A percentile compares a stretch with the other conserved stretches of the same genome.
Conservation (phyloP, 2,329 filamentous ascomycete genomes). For the Phialophora verrucosa region DNA sequence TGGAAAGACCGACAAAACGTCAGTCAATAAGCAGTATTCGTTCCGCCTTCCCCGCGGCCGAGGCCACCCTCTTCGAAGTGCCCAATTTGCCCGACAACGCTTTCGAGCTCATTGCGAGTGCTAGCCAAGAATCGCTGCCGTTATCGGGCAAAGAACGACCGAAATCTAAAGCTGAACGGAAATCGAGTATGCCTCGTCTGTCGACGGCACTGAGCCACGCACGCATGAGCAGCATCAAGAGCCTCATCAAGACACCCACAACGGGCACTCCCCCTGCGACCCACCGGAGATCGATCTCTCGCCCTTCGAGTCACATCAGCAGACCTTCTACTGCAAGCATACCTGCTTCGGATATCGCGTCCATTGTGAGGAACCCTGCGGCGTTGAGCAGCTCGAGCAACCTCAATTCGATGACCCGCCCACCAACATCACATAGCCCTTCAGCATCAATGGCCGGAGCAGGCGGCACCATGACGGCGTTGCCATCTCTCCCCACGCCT, state of each 20-base stretch:
- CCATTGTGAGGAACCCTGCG: slow-evolving; percentile 16
- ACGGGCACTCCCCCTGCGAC: slow-evolving; percentile 24
- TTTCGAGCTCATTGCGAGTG: slow-evolving; percentile 35
- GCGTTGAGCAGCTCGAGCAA: slow-evolving; percentile 19
- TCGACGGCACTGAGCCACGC: slow-evolving; percentile 33
- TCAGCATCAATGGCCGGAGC: slow-evolving; percentile 15
- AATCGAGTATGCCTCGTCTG: slow-evolving; percentile 34
- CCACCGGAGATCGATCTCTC: slow-evolving; percentile 20
- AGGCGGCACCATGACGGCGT: slow-evolving; percentile 26
- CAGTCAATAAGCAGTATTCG: slow-evolving; percentile 26
- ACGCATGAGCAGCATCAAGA: slow-evolving; percentile 39
- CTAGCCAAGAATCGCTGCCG: slow-evolving; percentile 33
- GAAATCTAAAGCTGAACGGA: slow-evolving; percentile 20
- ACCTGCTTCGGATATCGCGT: slow-evolving; percentile 10
- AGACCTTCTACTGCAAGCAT: slow-evolving; percentile 31
- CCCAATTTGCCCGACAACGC: slow-evolving; percentile 36
- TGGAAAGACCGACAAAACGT: slow-evolving; percentile 27
- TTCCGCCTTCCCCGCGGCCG: slow-evolving; percentile 33
- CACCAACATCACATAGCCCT: slow-evolving; percentile 24
- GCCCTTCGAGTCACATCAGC: slow-evolving; percentile 25
- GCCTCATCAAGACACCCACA: slow-evolving; percentile 35
- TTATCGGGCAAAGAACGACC: slow-evolving; percentile 19
- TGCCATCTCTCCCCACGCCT: slow-evolving; percentile 27
- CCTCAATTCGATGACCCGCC: slow-evolving; percentile 16
- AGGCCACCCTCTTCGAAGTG: slow-evolving; percentile 33